Conservation (phyloP, 176 grass and related monocot genomes). For the Eleusine indica region DNA sequence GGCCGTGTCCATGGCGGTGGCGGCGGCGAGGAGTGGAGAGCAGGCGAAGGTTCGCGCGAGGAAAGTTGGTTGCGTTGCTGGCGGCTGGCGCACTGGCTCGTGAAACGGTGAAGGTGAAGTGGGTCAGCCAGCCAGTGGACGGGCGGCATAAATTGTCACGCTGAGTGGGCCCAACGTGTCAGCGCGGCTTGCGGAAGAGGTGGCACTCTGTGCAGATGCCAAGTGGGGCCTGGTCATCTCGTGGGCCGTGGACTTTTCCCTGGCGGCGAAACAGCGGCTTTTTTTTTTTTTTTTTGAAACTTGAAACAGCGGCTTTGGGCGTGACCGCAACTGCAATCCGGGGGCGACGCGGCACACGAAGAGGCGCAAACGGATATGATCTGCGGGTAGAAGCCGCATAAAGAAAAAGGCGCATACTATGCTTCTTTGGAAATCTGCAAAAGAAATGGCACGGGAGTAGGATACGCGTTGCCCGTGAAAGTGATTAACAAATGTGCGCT, state of each 20-base stretch:
- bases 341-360: background rate
- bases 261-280: background rate
- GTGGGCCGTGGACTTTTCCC: background rate
- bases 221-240: background rate
- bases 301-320: background rate
- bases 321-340: background rate
- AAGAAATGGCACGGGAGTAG: too few relatives aligned
- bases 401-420: too few relatives aligned
- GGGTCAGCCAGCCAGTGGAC: background rate
- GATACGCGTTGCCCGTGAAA: background rate
- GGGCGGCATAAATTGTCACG: background rate
- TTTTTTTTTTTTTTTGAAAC: too few relatives aligned
- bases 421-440: too few relatives aligned
- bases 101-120: too few relatives aligned
- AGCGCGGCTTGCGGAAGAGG: background rate
- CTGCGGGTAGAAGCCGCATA: too few relatives aligned
- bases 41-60: background rate
- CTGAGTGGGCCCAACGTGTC: background rate
- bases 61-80: background rate
- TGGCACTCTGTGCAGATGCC: background rate
- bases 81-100: background rate
- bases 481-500: background rate
- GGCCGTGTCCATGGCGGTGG: conserved; percentile 18
- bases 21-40: background rate
- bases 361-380: background rate